Percentiles rank a stretch among this genome's conserved stretches.
These are phyloP conservation scores for Spiromastix sp. DNA, from an alignment of 2,329 filamentous ascomycete species.

Conservation along the genomic window DNA sequence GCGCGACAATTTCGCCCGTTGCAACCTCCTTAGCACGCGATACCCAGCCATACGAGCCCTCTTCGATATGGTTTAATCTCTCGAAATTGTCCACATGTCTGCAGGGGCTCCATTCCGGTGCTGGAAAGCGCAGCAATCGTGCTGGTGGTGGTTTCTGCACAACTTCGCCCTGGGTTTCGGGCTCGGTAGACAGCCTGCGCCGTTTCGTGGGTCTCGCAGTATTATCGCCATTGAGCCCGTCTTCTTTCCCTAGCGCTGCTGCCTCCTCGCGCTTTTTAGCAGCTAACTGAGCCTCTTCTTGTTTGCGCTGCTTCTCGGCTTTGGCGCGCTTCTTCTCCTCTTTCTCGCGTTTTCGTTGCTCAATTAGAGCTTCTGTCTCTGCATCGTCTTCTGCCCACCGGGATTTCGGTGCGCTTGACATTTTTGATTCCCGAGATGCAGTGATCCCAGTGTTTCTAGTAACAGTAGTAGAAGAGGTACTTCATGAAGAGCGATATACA, in stretches of 20 bases:
- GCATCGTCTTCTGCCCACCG: conserved; percentile 83
- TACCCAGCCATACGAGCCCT: conserved; percentile 93
- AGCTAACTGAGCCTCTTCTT: conserved; percentile 40
- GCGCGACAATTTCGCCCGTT: conserved; percentile 72
- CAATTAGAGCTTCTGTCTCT: conserved; percentile 59
- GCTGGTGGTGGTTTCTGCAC: conserved; percentile 30
- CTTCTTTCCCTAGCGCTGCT: conserved; percentile 2
- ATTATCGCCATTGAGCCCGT: conserved; percentile 18
- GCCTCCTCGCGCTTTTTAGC: conserved; percentile 16
- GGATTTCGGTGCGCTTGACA: conserved; percentile 57
- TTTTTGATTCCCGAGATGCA: conserved; percentile 22
- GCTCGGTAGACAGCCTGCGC: conserved; percentile 50
- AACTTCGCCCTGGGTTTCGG: conserved; percentile 15
- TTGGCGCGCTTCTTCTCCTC: conserved; percentile 81
- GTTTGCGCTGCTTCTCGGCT: conserved; percentile 65
- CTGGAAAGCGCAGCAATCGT: conserved; percentile 61
- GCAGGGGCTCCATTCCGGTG: conserved; percentile 57
- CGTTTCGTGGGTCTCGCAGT: conserved; percentile 45
- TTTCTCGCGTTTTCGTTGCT: conserved; percentile 67
- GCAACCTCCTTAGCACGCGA: conserved; percentile 66
- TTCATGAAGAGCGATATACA: no score
- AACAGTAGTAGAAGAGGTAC: no score
- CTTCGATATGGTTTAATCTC: conserved; percentile 91
- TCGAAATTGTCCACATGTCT: conserved; percentile 81
- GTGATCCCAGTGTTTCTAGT: no score